Evolutionary conservation across 1,139 yeast species (phyloP).

Genomic region (Fermentozyma sake): DNA sequence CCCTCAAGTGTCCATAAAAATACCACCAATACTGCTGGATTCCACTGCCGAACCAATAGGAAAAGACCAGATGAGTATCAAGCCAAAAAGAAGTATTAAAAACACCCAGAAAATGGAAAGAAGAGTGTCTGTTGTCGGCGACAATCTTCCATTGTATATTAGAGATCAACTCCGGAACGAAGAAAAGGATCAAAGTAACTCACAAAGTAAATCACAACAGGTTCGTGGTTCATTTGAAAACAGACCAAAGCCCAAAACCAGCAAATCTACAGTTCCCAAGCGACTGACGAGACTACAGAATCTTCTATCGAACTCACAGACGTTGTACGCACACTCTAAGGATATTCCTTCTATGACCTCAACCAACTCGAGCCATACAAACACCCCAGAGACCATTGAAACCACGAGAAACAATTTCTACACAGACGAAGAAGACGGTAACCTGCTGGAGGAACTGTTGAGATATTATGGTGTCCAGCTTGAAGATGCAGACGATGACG

Average conservation of each 20-base stretch:
- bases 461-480: constrained; percentile 22
- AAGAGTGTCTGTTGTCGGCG: constrained; percentile 36
- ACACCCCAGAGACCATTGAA: not conserved
- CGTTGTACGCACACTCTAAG: constrained; percentile 28
- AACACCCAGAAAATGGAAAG: constrained; percentile 10
- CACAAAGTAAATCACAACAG: too few relatives aligned
- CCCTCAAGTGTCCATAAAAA: too few relatives aligned
- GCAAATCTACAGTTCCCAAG: too few relatives aligned
- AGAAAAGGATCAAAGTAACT: constrained; percentile 5
- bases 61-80: too few relatives aligned
- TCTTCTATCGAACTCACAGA: constrained; percentile 34
- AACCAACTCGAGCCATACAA: not conserved
- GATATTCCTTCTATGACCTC: constrained; percentile 7
- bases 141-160: constrained; percentile 36
- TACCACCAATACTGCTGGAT: too few relatives aligned
- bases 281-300: constrained; percentile 29
- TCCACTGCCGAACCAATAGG: constrained; percentile 1
- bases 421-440: constrained; percentile 30
- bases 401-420: constrained; percentile 3
- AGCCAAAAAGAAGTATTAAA: constrained; percentile 1
- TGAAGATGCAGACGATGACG: constrained; percentile 17
- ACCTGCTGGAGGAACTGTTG: constrained; percentile 41
- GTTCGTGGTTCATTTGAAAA: too few relatives aligned
- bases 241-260: too few relatives aligned
- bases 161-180: constrained; percentile 25